Evolutionary conservation across 2,329 filamentous ascomycete species (phyloP), one percentile per base, ranked within the genome.

Genomic region (Xylariomycetidae sp.): DNA sequence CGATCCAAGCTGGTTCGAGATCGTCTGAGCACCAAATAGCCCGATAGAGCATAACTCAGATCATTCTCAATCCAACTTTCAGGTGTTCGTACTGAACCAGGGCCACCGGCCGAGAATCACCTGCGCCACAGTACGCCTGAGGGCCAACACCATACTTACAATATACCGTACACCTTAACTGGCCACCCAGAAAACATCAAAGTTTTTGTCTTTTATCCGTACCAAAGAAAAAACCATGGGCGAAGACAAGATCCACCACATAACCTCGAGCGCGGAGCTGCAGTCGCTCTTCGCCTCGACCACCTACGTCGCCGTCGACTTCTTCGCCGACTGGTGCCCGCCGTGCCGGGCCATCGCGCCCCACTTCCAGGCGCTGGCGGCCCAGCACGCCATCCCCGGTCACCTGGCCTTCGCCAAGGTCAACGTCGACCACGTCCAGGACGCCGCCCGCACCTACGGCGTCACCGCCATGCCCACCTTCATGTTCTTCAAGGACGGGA

Each of bases 281-380:
- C 54, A 72, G 40, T 47, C 57, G 23, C 69, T 78, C 41, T 51
- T 76, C 48, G 45, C 57, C 12, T 56, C 54, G 8, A 72, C 62
- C 30, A 67, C 63, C 29, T 72, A 69, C 57, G 71, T 77, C 42
- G 64, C 69, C 40, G 58, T 74, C 43, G 73, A 80, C 53, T 77
- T 78, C 59, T 70, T 64, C 58, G 74, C 75, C 38, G 61, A 69
- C 49, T 80, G 76, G 76, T 80, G 75, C 58, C 67, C 65, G 25
- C 76, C 75, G 17, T 80, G 76, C 71, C 75, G 74, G 58, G 61
- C 62, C 46, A 78, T 80, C 50, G 69, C 72, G 15, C 75, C 75
- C 41, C 48, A 71, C 38, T 79, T 69, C 64, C 51, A 48, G 38
- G 60, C 67, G 50, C 64, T 76, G 33, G 67, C 74, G 28, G 53